A percentile compares a stretch with the other conserved stretches of the same genome.
These are phyloP conservation scores for Calonectria montana DNA, from an alignment of 2,329 filamentous ascomycete species.

Conservation along the genomic window DNA sequence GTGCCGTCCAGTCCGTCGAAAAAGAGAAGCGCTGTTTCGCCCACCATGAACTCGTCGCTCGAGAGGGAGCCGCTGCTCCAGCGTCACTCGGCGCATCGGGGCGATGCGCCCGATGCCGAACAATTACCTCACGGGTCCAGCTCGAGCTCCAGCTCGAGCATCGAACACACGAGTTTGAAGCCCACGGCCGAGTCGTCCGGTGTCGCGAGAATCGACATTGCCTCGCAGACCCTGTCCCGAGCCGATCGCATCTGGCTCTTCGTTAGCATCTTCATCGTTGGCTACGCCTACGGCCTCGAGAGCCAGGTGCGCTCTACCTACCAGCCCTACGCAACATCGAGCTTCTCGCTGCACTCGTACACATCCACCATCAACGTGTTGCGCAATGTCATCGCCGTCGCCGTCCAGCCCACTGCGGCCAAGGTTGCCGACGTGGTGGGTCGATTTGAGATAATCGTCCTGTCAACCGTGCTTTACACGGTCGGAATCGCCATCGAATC, in stretches of 20 bases:
- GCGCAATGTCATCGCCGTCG: constrained; percentile 69
- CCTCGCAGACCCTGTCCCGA: constrained; percentile 58
- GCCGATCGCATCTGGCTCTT: constrained; percentile 64
- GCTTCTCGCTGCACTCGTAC: constrained; percentile 64
- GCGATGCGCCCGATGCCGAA: neutral
- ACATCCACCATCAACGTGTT: constrained; percentile 70
- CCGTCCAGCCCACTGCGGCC: constrained; percentile 67
- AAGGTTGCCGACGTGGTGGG: constrained; percentile 74
- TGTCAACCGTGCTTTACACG: constrained; percentile 68
- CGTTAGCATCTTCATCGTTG: constrained; percentile 67
- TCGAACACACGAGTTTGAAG: constrained; percentile 11
- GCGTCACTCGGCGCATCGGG: neutral
- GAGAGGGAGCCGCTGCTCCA: constrained; percentile 32
- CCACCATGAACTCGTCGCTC: constrained; percentile 11
- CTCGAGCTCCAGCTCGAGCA: neutral
- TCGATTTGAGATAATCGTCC: constrained; percentile 66
- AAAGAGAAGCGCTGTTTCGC: neutral
- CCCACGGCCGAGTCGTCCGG: constrained; percentile 46
- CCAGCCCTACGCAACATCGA: constrained; percentile 65
- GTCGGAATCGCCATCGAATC: constrained; percentile 66
- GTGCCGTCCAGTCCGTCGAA: neutral
- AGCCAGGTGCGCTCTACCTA: constrained; percentile 63
- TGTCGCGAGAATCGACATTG: constrained; percentile 63
- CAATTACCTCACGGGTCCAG: constrained; percentile 27
- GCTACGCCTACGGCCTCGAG: constrained; percentile 70